Base-by-base conservation (phyloP, 129 eudicot genomes). In the Rutidosis leptorrhynchoides region DNA sequence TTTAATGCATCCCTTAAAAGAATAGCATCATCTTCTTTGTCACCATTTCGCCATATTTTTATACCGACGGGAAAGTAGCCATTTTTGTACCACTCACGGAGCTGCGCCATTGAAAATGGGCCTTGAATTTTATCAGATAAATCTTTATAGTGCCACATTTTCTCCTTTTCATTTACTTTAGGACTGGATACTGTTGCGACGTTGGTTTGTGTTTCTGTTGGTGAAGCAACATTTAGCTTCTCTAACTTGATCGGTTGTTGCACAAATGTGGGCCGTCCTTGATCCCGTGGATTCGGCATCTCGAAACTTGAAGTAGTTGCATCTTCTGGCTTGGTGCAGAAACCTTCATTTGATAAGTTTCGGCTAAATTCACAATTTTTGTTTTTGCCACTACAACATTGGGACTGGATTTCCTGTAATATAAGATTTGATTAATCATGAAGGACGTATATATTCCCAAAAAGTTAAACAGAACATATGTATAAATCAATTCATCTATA, bases 91-190 rank as follows among this genome's bases (percentile, higher is more conserved):
- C 98, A 92, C 75, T 92, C 88, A 27, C 96, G 95, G 66, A 92
- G 49, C 83, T 92, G 96, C 8, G 70, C 87, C 83, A 92, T 73
- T 7, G 98, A 88, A 81, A 92, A 92, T 19, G 98, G 98, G 7
- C 98, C 98, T 85, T 92, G 98, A 14, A 78, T 83, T 82, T 92
- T 92, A 35, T 86, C 96, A 49, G 87, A 74, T 22, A 96, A 96
- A 68, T 92, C 98, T 60, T 81, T 68, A 70, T 92, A 92, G 64
- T 88, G 83, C 98, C 98, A 92, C 54, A 76, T 74, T 58, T 92
- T 92, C 37, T 92, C 96, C 7, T 83, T 10, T 90, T 66, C 65
- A 19, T 59, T 59, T 29, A 59, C 25, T 59, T 30, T 83, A 8
- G 68, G 69, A 62, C 58, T 65, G n/a, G 78, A 25, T 68, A 74